A percentile compares a stretch with the other conserved stretches of the same genome.
Conservation (phyloP, 2,329 filamentous ascomycete species). For the Aureobasidium pullulans region DNA sequence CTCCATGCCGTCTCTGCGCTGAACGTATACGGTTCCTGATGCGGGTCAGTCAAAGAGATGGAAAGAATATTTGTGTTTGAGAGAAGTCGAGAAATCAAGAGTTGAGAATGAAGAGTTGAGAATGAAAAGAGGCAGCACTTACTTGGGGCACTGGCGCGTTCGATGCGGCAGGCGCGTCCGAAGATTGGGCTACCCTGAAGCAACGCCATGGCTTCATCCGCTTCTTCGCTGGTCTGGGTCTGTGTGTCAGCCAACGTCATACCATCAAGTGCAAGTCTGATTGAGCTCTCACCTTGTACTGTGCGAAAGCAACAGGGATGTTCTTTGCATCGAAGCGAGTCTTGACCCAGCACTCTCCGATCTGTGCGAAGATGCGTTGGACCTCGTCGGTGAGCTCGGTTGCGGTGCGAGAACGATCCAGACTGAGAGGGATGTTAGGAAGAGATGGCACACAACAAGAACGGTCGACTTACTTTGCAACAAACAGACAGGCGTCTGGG, state of each 20-base stretch:
- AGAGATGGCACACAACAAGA: background rate
- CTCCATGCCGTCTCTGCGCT: background rate
- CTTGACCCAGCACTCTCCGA: conserved; percentile 54
- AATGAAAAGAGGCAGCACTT: conserved; percentile 21
- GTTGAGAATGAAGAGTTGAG: too few relatives aligned
- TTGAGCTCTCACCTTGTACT: conserved; percentile 48
- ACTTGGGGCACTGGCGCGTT: conserved; percentile 55
- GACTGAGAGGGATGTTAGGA: conserved; percentile 30
- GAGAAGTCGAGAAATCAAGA: too few relatives aligned
- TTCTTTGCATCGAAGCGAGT: conserved; percentile 51
- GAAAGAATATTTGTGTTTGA: background rate
- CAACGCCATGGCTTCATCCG: conserved; percentile 44
- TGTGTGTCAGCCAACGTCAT: conserved; percentile 16
- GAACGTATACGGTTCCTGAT: conserved; percentile 5
- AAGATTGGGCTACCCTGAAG: conserved; percentile 37
- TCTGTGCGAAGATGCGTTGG: conserved; percentile 46
- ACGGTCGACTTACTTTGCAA: conserved; percentile 52
- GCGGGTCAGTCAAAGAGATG: background rate
- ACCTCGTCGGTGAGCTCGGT: conserved; percentile 46
- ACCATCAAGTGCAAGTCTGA: conserved; percentile 19
- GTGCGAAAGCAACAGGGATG: conserved; percentile 59
- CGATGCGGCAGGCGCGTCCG: conserved; percentile 43
- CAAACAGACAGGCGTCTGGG: conserved; percentile 54
- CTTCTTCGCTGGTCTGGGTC: conserved; percentile 42
- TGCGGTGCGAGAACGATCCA: conserved; percentile 46